Base-by-base conservation (phyloP, 495 filamentous ascomycete genomes). In the Penicillium lividum region DNA sequence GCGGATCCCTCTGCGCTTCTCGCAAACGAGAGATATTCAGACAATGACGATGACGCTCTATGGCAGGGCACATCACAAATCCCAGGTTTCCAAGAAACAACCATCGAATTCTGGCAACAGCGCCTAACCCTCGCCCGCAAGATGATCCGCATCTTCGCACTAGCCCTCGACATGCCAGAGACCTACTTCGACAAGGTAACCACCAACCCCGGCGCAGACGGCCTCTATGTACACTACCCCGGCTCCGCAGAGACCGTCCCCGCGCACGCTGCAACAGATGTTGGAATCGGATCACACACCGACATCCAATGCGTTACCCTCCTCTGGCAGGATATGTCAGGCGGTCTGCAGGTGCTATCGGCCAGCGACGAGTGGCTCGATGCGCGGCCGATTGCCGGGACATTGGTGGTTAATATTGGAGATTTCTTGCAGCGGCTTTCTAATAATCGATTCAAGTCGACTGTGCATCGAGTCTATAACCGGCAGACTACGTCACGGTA, bases 391-490 rank as follows among this genome's bases (percentile, higher is more conserved):
- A 71, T 86, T 22, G 63, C 78, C 43, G 83, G 82, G 13, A 83
- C 84, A 0, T 67, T 86, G 11, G 86, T 88, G 4, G 83, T 89
- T 34, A 89, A 89, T 67, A 82, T 89, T 54, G 86, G 84, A 0
- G 85, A 87, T 62, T 84, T 85, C 61, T 73, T 88, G 73, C 80
- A 84, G 76, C 72, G 84, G 9, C 75, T 85, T 51, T 86, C 80
- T 28, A 89, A 88, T 60, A 80, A 84, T 63, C 66, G 71, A 52
- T 84, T 85, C 58, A 82, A 80, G 61, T 84, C 80, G 7, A 87
- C 82, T 0, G 78, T 86, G 47, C 84, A 86, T 62, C 71, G 83
- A 13, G 83, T 85, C 16, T 78, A 72, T 67, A 86, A 80, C 52
- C 66, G 70, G 11, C 72, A 71, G 51, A 66, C 46, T n/a, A 68